Evolutionary conservation across 139 green algal genomes (phyloP), one percentile per base, ranked within the genome.

Genomic region (Ettlia oleoabundans): DNA sequence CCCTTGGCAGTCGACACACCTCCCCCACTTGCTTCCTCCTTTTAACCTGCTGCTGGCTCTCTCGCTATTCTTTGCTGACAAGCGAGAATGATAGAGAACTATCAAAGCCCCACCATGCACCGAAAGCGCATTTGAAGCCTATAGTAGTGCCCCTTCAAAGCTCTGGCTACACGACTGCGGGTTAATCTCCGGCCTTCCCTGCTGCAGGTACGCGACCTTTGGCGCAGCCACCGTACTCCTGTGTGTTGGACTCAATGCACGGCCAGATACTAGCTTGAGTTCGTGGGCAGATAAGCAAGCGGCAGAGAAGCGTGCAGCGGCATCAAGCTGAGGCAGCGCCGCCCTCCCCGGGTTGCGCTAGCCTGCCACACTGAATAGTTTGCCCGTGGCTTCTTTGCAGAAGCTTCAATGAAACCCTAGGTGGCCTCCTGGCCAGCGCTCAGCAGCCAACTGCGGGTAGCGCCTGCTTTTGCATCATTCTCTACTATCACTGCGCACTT

Each of bases 211-310:
- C 40, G 86, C 86, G 52, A 75, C 80, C 1, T 76, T 89, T 33
- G 85, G 85, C 30, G 85, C 85, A 22, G 85, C 85, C 4, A 70
- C 73, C 4, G 85, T 80, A 47, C 86, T 89, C 21, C 74, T 89
- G 13, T 18, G 52, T 26, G 37, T 89, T 22, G 85, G 85, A 67
- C 47, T 89, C 5, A 37, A 42, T 4, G 85, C 85, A 2, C 73
- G 73, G 6, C 85, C 85, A 51, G 85, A 89, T 67, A 86, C 42
- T 32, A 89, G 85, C 58, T 37, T 89, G 22, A 55, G 62, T 3
- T 18, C 30, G 19, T 89, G 85, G 85, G 85, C 85, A 33, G 85
- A 86, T 22, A 81, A 64, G 28, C 26, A 89, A 42, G 85, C 85
- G 30, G 71, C 41, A 32, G 80, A 81, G 65, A 77, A 64, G 30